Conservation (phyloP, 768 basidiomycete genomes). For the Termitomyces sp. region DNA sequence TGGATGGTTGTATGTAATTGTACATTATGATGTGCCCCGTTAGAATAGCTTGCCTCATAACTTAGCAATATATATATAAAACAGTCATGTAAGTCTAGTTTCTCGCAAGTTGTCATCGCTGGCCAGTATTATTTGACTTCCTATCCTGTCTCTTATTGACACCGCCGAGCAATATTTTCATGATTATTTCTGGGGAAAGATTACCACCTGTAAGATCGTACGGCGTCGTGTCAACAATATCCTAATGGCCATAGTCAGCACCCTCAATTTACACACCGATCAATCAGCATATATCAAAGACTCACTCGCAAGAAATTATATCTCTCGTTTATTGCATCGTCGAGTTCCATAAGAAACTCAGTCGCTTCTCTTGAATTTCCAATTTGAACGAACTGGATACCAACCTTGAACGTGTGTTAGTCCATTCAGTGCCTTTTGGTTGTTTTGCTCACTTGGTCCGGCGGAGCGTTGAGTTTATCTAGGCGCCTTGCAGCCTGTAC, state of each 20-base stretch:
- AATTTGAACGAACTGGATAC: slow-evolving; percentile 71
- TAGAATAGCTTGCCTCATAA: not conserved
- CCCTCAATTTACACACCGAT: not conserved
- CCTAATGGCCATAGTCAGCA: slow-evolving; percentile 24
- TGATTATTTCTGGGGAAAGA: slow-evolving; percentile 41
- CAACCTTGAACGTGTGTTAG: slow-evolving; percentile 33
- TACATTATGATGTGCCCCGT: not conserved
- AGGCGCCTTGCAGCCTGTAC: slow-evolving; percentile 41
- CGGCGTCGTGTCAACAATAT: slow-evolving; percentile 69
- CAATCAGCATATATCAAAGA: not conserved
- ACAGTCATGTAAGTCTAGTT: not conserved
- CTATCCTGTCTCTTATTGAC: slow-evolving; percentile 43
- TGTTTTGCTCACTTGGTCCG: slow-evolving; percentile 37
- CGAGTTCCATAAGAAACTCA: slow-evolving; percentile 46
- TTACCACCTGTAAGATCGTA: slow-evolving; percentile 27
- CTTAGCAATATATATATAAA: too few relatives aligned
- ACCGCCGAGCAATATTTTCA: slow-evolving; percentile 63
- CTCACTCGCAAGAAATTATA: slow-evolving; percentile 39
- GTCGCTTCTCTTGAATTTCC: slow-evolving; percentile 37
- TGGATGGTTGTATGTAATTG: not conserved
- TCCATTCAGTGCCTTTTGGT: not conserved
- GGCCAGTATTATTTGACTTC: not conserved
- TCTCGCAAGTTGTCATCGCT: not conserved
- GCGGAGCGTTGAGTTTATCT: slow-evolving; percentile 44
- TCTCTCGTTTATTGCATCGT: slow-evolving; percentile 42